Evolutionary conservation across 139 green algal species (phyloP), one percentile per base, ranked within the genome.

Genomic region (Volvox africanus): DNA sequence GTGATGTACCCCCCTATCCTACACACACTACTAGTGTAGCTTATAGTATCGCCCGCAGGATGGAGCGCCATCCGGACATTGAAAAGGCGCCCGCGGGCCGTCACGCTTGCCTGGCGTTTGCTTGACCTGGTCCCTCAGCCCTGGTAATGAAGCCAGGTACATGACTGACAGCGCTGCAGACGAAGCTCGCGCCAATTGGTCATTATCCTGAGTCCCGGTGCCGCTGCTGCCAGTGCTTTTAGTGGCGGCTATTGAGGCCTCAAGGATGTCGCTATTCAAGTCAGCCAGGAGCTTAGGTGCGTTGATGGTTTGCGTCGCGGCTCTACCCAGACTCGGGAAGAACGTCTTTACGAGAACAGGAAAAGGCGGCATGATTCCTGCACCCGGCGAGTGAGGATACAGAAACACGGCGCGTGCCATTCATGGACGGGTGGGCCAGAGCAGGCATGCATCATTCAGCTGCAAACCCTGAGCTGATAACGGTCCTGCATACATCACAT

Each of bases 111-210:
- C 86, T 77, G 86, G 50, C 13, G 21, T 71, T n/a, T 20, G 5
- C 30, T 81, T 62, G 44, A 83, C 73, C 50, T 84, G 50, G 18
- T 84, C 73, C 50, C 26, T 32, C 5, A 83, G 73, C 3, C 50
- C 86, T 55, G 71, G 71, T 32, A 83, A 6, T 0, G 71, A n/a
- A 1, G 73, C 86, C n/a, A 90, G 71, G 73, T 90, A 83, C 71
- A 83, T 76, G 21, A 90, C n/a, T 2, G 71, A 84, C 30, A 90
- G 86, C 0, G 86, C 86, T 16, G 71, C 86, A 6, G 73, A 83
- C 11, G 86, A 55, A 0, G 30, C 50, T 6, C 55, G 69, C 17
- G 61, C 30, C 22, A 28, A 21, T 21, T 33, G 55, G 3, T 19
- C 61, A n/a, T 71, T 2, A 26, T 13, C 13, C 67, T 44, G 13